Conservation (phyloP, 2,329 filamentous ascomycete genomes). For the Pseudogymnoascus sp. region DNA sequence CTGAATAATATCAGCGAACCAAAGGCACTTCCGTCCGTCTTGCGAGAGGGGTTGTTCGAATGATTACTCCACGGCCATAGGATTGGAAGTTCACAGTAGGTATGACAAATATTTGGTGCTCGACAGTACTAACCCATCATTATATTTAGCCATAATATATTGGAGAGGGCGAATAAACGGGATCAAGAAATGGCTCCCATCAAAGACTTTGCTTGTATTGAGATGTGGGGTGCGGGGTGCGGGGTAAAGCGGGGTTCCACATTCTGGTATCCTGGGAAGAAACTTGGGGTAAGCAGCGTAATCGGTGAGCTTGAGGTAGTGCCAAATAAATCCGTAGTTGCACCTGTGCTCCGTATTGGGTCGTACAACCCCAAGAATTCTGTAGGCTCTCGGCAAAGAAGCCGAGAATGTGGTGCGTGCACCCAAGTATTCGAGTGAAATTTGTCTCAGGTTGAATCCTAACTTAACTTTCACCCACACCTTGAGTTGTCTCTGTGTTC, state of each 20-base stretch:
- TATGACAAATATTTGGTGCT: not conserved
- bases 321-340: not conserved
- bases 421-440: not conserved
- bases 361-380: not conserved
- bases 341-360: not conserved
- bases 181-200: not conserved
- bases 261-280: not conserved
- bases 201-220: not conserved
- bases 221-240: conserved; percentile 1
- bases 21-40: not conserved
- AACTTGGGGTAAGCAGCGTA: not conserved
- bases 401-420: not conserved
- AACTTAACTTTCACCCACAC: not conserved
- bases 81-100: not conserved
- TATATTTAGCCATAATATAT: not conserved
- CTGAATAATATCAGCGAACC: not conserved
- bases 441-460: not conserved
- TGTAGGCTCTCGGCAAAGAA: not conserved
- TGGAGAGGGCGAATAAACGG: not conserved
- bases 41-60: not conserved
- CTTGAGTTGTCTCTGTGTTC: not conserved
- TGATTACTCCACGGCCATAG: not conserved
- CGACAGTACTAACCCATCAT: not conserved
- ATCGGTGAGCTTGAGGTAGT: not conserved
- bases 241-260: not conserved